These are phyloP conservation scores for Xylariaceae sp. DNA, from an alignment of 2,329 filamentous ascomycete species.

Conservation along the genomic window DNA sequence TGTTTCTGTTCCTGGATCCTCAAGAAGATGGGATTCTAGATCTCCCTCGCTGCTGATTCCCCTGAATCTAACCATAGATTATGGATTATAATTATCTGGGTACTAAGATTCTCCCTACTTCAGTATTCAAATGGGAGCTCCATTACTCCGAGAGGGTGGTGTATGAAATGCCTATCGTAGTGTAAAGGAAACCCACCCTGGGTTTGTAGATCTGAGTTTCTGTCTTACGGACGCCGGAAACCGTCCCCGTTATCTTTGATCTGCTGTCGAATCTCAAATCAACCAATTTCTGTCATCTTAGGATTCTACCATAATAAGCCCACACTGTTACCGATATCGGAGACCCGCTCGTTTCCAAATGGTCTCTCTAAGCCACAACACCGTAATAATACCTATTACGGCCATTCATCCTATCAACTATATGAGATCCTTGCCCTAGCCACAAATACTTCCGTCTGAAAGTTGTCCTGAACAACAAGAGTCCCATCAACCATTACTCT, in stretches of 20 bases:
- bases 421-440: too few species aligned
- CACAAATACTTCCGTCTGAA: constrained; percentile 1
- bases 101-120: too few species aligned
- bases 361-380: not conserved
- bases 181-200: not conserved
- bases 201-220: not conserved
- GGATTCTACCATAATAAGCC: not conserved
- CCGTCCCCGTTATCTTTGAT: not conserved
- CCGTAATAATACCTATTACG: too few species aligned
- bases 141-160: not conserved
- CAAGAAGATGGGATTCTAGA: too few species aligned
- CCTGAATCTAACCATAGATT: too few species aligned
- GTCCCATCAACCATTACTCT: too few species aligned
- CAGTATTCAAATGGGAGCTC: not conserved
- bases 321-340: constrained; percentile 14
- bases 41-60: too few species aligned
- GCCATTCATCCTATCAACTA: too few species aligned
- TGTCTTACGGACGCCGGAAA: too few species aligned
- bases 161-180: constrained; percentile 14
- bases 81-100: too few species aligned
- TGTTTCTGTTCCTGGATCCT: constrained; percentile 5
- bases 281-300: constrained; percentile 4
- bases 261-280: constrained; percentile 21
- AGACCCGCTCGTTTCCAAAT: not conserved
- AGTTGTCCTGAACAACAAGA: not conserved